Base-by-base conservation (phyloP, 768 basidiomycete species). In the Boletus subparvulus region DNA sequence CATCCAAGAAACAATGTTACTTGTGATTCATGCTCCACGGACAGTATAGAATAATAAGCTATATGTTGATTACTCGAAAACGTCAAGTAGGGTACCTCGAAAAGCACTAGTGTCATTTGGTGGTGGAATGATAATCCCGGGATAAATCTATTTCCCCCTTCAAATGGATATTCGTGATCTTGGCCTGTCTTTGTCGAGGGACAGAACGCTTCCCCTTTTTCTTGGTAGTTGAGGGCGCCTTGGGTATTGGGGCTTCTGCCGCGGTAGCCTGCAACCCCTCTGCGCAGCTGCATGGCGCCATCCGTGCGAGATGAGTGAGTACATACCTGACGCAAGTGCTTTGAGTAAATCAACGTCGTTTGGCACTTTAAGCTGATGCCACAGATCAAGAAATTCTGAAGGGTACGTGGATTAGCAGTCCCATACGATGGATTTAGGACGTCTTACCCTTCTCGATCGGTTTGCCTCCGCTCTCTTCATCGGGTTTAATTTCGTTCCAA, bases 81-180 rank as follows among this genome's bases (percentile, higher is more conserved):
- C 11, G 19, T 41, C 12, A 3, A 16, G 33, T 60, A 44, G 35
- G 35, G 35, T 48, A 52, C 41, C 7, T n/a, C 24, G 11, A 42
- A 26, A 33, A 36, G 36, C 13, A 17, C 30, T 10, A 50, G 26
- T 35, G 17, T 59, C 46, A 70, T 56, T 65, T 69, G 39, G 30
- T 45, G 26, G 59, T 7, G 6, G 68, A 62, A 48, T 79, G 75
- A 69, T 84, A 92, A 65, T 93, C 90, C 59, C 82, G 83, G 44
- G 87, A 85, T 48, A 96, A 73, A 73, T 96, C 94, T 76, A 97
- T 88, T 65, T 88, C 85, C 19, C 86, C 89, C 67, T 84, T 90
- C 70, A 94, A 73, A 77, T 96, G 94, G 4, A 88, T 85, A 65
- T 96, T 97, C 39, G 92, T 95, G 63, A 96, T 85, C 64, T 90